A percentile compares a stretch with the other conserved stretches of the same genome.
These are phyloP conservation scores for Syncephalis fuscata DNA, from an alignment of 371 early-diverging fungal species.

Conservation along the genomic window DNA sequence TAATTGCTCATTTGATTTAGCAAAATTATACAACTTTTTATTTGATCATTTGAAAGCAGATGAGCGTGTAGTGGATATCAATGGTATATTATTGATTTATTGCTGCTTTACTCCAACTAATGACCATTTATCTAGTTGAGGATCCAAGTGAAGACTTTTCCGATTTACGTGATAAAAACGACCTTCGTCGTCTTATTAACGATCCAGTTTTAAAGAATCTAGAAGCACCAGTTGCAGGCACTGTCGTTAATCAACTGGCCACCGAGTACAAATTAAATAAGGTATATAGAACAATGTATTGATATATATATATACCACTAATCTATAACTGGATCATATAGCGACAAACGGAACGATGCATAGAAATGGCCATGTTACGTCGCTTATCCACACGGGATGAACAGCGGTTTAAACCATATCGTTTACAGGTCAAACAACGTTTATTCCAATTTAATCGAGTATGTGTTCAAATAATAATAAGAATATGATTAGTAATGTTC, in stretches of 20 bases:
- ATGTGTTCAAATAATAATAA: too few relatives aligned
- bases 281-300: conserved; percentile 15
- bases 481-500: too few relatives aligned
- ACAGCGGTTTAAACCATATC: conserved; percentile 29
- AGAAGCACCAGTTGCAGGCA: conserved; percentile 29
- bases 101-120: too few relatives aligned
- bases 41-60: conserved; percentile 32
- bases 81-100: conserved; percentile 14
- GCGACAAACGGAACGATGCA: conserved; percentile 60
- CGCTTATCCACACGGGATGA: conserved; percentile 29
- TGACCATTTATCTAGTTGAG: conserved; percentile 44
- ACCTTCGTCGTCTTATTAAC: conserved; percentile 40
- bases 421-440: conserved; percentile 67
- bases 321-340: conserved; percentile 7
- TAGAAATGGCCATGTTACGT: conserved; percentile 55
- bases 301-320: background rate
- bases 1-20: conserved; percentile 7
- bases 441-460: conserved; percentile 61
- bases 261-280: conserved; percentile 36
- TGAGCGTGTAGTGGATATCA: conserved; percentile 39
- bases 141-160: conserved; percentile 81
- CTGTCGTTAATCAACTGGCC: conserved; percentile 21
- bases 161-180: conserved; percentile 72
- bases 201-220: conserved; percentile 39
- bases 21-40: conserved; percentile 39